Conservation (phyloP, 2,329 filamentous ascomycete species). For the Colletotrichum euphorbiae region DNA sequence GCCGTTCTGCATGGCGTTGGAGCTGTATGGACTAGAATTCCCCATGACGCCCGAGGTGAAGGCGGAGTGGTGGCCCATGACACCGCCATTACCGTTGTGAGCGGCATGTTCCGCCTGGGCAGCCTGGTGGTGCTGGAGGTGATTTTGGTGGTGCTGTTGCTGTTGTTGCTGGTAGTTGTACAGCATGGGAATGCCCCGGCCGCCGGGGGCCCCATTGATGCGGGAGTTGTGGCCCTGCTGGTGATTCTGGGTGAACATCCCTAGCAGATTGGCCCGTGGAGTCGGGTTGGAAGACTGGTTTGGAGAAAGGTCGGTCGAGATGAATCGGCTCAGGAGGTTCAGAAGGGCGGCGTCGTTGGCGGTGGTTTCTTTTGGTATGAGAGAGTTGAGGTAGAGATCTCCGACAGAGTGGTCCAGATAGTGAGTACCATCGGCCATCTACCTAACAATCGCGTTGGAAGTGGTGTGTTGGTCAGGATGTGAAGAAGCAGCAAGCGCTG, state of each 20-base stretch:
- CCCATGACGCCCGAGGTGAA: conserved; percentile 73
- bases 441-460: conserved; percentile 53
- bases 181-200: conserved; percentile 71
- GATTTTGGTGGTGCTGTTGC: conserved; percentile 71
- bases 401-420: conserved; percentile 70
- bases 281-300: conserved; percentile 43
- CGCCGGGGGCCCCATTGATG: conserved; percentile 76
- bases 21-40: conserved; percentile 71
- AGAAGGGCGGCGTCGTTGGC: conserved; percentile 55
- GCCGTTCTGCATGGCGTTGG: conserved; percentile 67
- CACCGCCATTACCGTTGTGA: conserved; percentile 65
- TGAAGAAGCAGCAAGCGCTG: conserved; percentile 15
- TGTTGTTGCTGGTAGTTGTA: conserved; percentile 76
- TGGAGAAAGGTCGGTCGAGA: conserved; percentile 45
- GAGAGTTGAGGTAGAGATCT: conserved; percentile 65
- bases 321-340: conserved; percentile 50
- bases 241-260: conserved; percentile 80
- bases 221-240: conserved; percentile 81
- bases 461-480: conserved; percentile 38
- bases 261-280: conserved; percentile 46
- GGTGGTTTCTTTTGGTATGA: conserved; percentile 55
- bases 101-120: conserved; percentile 69
- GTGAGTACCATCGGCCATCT: conserved; percentile 78
- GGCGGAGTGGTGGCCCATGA: conserved; percentile 69
- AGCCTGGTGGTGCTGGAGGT: conserved; percentile 72